These are phyloP conservation scores for Stygiomarasmius scandens DNA, from an alignment of 1,284 basidiomycete genomes.

Conservation along the genomic window DNA sequence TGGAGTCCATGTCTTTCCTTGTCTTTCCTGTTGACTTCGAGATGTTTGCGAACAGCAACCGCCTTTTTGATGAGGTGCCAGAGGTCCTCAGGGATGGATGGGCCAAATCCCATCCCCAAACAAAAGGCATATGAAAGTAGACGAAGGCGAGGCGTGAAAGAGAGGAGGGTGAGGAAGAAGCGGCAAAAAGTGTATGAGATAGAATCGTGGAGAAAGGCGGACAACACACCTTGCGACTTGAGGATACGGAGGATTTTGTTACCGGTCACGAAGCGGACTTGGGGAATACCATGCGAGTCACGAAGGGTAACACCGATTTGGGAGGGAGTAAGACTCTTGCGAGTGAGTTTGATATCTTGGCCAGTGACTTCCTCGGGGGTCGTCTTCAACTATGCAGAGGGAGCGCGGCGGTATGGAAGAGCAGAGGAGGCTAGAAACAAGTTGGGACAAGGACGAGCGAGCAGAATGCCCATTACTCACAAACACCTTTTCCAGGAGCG, in stretches of 20 bases:
- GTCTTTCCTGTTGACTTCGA: conserved; percentile 98
- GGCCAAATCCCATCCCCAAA: no score
- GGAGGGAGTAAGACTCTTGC: conserved; percentile 97
- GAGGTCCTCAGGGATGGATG: conserved; percentile 99
- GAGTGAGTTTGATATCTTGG: conserved; percentile 96
- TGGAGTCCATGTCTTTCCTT: conserved; percentile 98
- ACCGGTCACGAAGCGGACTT: no score
- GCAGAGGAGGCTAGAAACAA: conserved; percentile 82
- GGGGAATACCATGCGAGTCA: no score
- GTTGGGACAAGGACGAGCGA: background rate
- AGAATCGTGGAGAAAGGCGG: conserved; percentile 17
- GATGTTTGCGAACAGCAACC: conserved; percentile 97
- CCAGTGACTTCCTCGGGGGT: conserved; percentile 94
- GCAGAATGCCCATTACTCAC: conserved; percentile 46
- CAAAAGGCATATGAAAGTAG: no score
- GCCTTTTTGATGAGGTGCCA: conserved; percentile 99
- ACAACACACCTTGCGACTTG: no score
- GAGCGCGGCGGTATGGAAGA: conserved; percentile 94
- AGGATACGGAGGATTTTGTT: no score
- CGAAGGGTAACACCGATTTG: conserved; percentile 98
- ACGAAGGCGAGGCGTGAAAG: conserved; percentile 86
- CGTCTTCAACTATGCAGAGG: conserved; percentile 96
- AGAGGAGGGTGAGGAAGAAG: no score
- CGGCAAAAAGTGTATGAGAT: conserved; percentile 43
- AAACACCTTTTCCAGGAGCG: conserved; percentile 98